A percentile compares a stretch with the other conserved stretches of the same genome.
phyloP scores from a whole-genome alignment of 148 eudicot species.

The Dysphania ambrosioides region DNA sequence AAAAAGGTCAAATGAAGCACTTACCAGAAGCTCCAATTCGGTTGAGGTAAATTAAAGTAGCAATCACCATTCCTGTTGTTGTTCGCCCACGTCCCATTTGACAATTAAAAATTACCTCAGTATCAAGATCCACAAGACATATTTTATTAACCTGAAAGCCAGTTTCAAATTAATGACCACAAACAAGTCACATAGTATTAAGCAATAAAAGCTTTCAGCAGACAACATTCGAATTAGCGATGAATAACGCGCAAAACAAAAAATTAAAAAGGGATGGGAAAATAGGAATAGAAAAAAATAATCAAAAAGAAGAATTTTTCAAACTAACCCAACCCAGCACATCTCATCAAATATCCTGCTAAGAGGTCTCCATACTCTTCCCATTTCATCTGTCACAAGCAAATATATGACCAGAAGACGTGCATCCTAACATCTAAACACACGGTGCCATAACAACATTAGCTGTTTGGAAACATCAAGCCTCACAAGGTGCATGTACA shows the following conservation, averaged over 20 bases:
- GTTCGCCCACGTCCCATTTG: conserved; percentile 99
- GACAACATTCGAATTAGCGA: not conserved
- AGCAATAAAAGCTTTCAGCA: conserved; percentile 10
- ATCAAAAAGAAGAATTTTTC: not conserved
- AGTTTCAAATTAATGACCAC: conserved; percentile 21
- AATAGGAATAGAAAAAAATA: not conserved
- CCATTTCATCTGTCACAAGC: not conserved
- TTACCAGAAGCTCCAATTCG: conserved; percentile 93
- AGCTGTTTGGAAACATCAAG: no score
- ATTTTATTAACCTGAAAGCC: conserved; percentile 62
- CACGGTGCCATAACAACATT: no score
- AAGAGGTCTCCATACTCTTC: not conserved
- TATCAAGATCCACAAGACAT: conserved; percentile 58
- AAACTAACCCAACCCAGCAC: not conserved
- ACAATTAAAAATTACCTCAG: conserved; percentile 83
- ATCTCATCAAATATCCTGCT: not conserved
- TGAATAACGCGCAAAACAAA: not conserved
- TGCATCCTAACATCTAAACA: not conserved
- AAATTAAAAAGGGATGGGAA: not conserved
- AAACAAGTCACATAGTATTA: conserved; percentile 13
- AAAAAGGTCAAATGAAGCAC: conserved; percentile 15
- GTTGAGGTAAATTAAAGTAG: conserved; percentile 75
- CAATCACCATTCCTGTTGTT: conserved; percentile 98
- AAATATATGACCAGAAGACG: not conserved
- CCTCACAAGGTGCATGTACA: no score